These are phyloP conservation scores for Colletotrichum zoysiae DNA, from an alignment of 2,329 filamentous ascomycete genomes.

Conservation along the genomic window DNA sequence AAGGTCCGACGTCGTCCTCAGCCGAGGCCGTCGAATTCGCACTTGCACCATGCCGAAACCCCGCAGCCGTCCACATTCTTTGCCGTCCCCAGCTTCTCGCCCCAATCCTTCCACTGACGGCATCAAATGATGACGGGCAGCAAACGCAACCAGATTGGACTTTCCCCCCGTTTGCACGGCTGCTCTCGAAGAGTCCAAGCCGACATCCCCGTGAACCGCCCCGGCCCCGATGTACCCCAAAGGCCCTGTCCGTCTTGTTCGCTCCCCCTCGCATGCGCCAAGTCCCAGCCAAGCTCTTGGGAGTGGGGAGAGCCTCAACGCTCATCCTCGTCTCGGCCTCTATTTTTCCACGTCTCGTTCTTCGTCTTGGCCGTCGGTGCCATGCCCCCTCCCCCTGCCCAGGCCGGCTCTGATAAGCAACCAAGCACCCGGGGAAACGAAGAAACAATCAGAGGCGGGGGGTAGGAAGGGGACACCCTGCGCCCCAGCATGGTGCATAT, in stretches of 20 bases:
- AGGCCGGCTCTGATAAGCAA: background rate
- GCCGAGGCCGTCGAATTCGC: background rate
- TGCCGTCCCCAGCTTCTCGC: background rate
- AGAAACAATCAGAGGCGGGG: background rate
- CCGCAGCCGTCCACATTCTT: background rate
- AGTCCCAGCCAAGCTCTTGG: conserved; percentile 22
- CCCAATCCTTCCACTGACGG: background rate
- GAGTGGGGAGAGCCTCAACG: conserved; percentile 31
- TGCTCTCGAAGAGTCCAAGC: background rate
- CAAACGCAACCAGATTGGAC: background rate
- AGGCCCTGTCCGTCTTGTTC: conserved; percentile 5
- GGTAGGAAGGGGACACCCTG: background rate
- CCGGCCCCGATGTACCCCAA: conserved; percentile 1
- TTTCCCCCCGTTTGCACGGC: background rate
- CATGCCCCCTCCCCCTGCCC: background rate
- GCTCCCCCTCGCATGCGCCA: conserved; percentile 26
- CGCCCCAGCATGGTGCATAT: background rate
- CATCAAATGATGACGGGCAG: background rate
- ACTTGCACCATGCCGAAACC: background rate
- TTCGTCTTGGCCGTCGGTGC: background rate
- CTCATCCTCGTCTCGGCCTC: conserved; percentile 24
- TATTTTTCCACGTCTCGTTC: conserved; percentile 41
- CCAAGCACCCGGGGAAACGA: background rate
- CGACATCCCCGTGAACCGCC: background rate
- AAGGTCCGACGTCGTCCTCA: background rate